Evolutionary conservation across 306 rosid species (phyloP), one percentile per base, ranked within the genome.

Genomic region (Medicago lupulina): DNA sequence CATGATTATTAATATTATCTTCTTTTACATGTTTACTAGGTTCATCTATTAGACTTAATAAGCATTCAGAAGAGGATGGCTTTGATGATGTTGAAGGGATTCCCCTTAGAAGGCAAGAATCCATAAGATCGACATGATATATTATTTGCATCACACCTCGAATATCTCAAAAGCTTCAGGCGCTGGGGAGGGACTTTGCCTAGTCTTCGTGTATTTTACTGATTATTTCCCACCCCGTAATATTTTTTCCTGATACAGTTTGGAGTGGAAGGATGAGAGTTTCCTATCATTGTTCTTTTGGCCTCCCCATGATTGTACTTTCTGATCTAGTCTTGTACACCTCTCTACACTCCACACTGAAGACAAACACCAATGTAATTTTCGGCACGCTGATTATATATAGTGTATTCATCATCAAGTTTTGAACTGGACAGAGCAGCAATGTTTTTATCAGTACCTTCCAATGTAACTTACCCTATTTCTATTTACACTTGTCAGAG

Each of bases 41-140:
- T 7, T 74, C 85, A 66, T 82, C 89, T 14, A 7, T 82, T 54
- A 87, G 89, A 84, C 89, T 88, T 71, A 66, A 89, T 6, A 96
- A 91, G 89, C 96, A 92, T 71, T 79, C 91, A 1, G 99, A 92
- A 63, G 99, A 87, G 82, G 92, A 87, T 69, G 93, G 84, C 21
- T 53, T 84, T 69, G 81, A 74, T 77, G 93, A 83, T 18, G 85
- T 83, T 4, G 94, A 90, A 77, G 96, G 98, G 85, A 91, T 96
- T 81, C 98, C 98, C 70, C 98, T 92, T 7, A 88, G 98, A 84
- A 89, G 97, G 90, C 99, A 96, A 85, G 95, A 18, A 46, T 46
- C 51, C 51, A 46, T 46, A 16, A 46, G 97, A 82, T 51, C 66
- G 4, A 64, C 93, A 5, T 92, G 92, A 90, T 46, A 67, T 41